Conservation (phyloP, 2,329 filamentous ascomycete genomes). For the Endoconidiophora polonica region DNA sequence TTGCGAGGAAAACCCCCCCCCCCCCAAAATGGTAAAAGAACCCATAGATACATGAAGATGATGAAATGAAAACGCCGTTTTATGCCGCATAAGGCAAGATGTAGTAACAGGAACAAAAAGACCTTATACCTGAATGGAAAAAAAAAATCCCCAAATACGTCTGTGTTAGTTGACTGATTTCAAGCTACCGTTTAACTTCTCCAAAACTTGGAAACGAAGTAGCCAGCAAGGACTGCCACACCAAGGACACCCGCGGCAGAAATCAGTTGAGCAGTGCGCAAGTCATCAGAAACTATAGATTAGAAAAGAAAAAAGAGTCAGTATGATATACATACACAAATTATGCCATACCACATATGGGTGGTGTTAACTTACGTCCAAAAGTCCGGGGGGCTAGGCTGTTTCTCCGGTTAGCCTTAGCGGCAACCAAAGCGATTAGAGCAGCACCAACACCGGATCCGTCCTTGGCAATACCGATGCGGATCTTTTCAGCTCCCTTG, state of each 20-base stretch:
- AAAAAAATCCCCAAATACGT: too few species aligned
- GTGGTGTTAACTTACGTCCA: conserved; percentile 3
- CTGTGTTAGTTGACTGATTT: background rate
- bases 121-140: too few species aligned
- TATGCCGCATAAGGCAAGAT: too few species aligned
- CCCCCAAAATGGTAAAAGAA: conserved; percentile 10
- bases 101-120: background rate
- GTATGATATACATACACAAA: background rate
- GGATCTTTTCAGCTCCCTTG: conserved; percentile 65
- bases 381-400: conserved; percentile 9
- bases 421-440: conserved; percentile 80
- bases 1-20: conserved; percentile 6
- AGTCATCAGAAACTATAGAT: conserved; percentile 19
- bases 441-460: conserved; percentile 67
- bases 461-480: conserved; percentile 94
- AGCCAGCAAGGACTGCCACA: conserved; percentile 22
- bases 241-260: conserved; percentile 22
- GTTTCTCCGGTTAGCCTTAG: conserved; percentile 19
- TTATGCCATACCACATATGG: background rate
- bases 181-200: background rate
- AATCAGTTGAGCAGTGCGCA: conserved; percentile 19
- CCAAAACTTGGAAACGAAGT: conserved; percentile 16
- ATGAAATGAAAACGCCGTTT: conserved; percentile 5
- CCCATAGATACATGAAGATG: conserved; percentile 5
- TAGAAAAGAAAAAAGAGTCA: background rate